Conservation (phyloP, 805 yeast species). For the Yarrowia deformans region DNA sequence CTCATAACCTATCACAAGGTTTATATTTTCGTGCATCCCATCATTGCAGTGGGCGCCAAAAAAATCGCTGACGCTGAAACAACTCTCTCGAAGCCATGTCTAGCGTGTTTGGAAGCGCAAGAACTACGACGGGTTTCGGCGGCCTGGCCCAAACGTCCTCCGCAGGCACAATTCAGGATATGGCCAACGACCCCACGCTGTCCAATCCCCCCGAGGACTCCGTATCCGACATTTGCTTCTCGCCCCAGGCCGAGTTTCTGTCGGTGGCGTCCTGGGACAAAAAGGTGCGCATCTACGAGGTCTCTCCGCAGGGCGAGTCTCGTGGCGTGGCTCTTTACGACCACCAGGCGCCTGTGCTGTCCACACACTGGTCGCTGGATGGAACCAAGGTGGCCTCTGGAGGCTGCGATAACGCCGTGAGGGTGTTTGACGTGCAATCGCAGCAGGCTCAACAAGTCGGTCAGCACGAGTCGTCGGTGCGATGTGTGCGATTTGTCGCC, state of each 20-base stretch:
- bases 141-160: conserved; percentile 32
- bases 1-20: conserved; percentile 25
- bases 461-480: conserved; percentile 81
- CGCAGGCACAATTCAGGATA: conserved; percentile 27
- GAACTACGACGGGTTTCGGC: conserved; percentile 44
- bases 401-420: conserved; percentile 89
- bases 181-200: conserved; percentile 48
- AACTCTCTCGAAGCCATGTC: not conserved
- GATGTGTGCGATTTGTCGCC: conserved; percentile 74
- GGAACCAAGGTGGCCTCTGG: conserved; percentile 89
- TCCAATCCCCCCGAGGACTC: conserved; percentile 92
- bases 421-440: conserved; percentile 78
- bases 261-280: conserved; percentile 94
- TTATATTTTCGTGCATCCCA: conserved; percentile 14
- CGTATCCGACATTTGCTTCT: conserved; percentile 80
- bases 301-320: conserved; percentile 73
- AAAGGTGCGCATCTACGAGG: conserved; percentile 90
- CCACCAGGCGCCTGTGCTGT: conserved; percentile 86
- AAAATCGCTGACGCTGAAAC: not conserved
- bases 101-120: conserved; percentile 29
- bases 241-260: conserved; percentile 82
- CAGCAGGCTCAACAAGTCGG: conserved; percentile 89
- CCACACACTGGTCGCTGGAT: conserved; percentile 83
- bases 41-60: not conserved
- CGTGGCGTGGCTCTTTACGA: conserved; percentile 90